Evolutionary conservation across 805 yeast genomes (phyloP).

Genomic region (Ogataea pini): DNA sequence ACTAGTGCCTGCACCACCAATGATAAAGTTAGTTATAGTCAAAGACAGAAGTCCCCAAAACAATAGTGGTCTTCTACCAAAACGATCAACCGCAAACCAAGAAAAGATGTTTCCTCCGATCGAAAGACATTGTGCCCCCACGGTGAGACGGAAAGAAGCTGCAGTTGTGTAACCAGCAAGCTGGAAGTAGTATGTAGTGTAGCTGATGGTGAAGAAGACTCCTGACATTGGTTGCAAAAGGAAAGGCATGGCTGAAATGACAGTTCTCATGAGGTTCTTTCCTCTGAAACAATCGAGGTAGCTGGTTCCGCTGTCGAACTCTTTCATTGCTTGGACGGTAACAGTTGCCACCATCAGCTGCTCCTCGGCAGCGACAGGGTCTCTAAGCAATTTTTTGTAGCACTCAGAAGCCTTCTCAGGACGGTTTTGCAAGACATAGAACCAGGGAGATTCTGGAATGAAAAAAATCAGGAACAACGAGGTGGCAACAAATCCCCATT

Average conservation of each 20-base stretch:
- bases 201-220: constrained; percentile 45
- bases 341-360: constrained; percentile 36
- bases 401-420: constrained; percentile 44
- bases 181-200: constrained; percentile 48
- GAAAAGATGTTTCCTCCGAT: constrained; percentile 34
- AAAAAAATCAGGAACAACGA: constrained; percentile 8
- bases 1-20: constrained; percentile 29
- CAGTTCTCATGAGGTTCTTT: constrained; percentile 46
- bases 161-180: constrained; percentile 48
- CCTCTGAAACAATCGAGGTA: constrained; percentile 47
- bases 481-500: constrained; percentile 22
- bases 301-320: constrained; percentile 28
- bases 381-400: constrained; percentile 29
- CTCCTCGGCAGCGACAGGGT: constrained; percentile 35
- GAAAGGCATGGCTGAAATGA: constrained; percentile 40
- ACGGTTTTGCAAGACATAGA: constrained; percentile 34
- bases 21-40: constrained; percentile 24
- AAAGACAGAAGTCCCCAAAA: constrained; percentile 29
- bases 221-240: constrained; percentile 48
- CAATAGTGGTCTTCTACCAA: constrained; percentile 41
- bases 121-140: constrained; percentile 36
- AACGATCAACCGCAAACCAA: constrained; percentile 42
- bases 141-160: constrained; percentile 37
- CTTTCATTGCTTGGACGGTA: constrained; percentile 32
- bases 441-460: constrained; percentile 26